Conservation (phyloP, 116 monocot species). For the Phalaenopsis hybrid region DNA sequence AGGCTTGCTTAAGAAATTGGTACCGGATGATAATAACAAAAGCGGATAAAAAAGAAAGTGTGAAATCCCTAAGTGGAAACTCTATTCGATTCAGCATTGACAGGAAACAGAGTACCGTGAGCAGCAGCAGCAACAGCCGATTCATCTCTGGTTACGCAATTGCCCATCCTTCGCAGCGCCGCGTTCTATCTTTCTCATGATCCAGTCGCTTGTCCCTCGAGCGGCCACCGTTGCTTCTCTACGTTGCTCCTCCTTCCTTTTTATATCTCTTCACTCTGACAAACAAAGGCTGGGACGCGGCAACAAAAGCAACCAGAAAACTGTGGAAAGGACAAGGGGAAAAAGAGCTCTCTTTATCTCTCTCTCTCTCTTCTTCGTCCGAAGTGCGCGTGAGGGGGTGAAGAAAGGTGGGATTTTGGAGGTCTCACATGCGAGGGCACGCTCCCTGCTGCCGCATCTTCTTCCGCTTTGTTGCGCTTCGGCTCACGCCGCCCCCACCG, state of each 20-base stretch:
- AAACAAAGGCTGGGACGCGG: neutral
- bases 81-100: neutral
- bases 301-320: neutral
- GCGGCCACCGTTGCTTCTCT: neutral
- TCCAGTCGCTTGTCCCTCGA: neutral
- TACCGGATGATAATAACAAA: neutral
- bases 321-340: neutral
- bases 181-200: neutral
- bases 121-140: constrained; percentile 38
- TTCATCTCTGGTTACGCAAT: constrained; percentile 55
- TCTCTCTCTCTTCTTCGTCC: neutral
- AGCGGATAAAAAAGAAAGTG: neutral
- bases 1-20: neutral
- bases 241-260: constrained; percentile 1
- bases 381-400: neutral
- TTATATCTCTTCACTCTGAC: neutral
- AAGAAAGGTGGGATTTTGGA: neutral
- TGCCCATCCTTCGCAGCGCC: constrained; percentile 35
- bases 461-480: neutral
- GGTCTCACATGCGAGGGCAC: constrained; percentile 3
- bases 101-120: constrained; percentile 16
- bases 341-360: neutral
- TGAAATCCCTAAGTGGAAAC: neutral
- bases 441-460: neutral
- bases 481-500: neutral